Evolutionary conservation across 139 green algal species (phyloP).

Genomic region (Coccomyxa sp.): DNA sequence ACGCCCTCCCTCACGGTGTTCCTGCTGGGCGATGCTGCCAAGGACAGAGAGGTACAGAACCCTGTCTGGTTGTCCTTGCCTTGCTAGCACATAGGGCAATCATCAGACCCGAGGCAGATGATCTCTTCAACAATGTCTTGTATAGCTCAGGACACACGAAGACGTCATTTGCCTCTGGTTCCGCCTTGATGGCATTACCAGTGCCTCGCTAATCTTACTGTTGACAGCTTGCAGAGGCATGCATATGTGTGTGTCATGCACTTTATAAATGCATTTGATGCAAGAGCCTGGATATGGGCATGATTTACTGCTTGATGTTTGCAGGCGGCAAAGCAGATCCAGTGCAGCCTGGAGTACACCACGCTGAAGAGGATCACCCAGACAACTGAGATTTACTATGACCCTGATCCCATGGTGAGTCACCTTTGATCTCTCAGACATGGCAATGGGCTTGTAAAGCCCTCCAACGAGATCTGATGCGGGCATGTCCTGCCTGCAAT

Average conservation of each 20-base stretch:
- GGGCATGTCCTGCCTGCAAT: no score
- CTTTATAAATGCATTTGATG: no score
- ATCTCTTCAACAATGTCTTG: no score
- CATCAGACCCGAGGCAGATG: no score
- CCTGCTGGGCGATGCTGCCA: conserved; percentile 35
- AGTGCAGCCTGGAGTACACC: conserved; percentile 96
- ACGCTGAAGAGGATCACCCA: conserved; percentile 76
- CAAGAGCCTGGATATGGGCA: no score
- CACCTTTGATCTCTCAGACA: neutral
- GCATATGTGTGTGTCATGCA: neutral
- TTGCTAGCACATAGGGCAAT: no score
- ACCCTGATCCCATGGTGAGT: conserved; percentile 55
- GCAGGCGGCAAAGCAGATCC: conserved; percentile 85
- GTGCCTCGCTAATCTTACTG: neutral
- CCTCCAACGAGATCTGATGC: no score
- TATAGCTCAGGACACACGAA: no score
- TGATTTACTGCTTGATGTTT: neutral
- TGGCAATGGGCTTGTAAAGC: no score
- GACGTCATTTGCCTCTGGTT: no score
- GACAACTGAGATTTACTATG: conserved; percentile 82
- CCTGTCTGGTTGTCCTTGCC: no score
- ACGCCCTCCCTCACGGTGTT: conserved; percentile 91
- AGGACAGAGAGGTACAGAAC: conserved; percentile 12
- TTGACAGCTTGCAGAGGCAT: neutral
- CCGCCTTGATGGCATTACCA: neutral